Evolutionary conservation across 257 asterid species (phyloP), one percentile per base, ranked within the genome.

Genomic region (Plantago elongata): DNA sequence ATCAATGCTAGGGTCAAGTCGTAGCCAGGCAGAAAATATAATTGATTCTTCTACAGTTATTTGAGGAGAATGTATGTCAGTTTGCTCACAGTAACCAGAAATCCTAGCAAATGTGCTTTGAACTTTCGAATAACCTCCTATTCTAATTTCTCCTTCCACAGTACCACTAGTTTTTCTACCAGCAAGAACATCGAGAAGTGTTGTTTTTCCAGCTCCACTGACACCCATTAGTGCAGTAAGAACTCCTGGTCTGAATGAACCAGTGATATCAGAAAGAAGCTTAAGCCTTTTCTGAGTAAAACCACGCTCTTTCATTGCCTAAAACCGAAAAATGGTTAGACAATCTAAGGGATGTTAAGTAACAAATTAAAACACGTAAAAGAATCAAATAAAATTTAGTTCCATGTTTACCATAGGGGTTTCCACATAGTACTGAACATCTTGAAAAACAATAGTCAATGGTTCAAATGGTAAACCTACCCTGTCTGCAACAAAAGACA

Each of bases 191-290:
- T 61, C 72, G 54, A 68, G 54, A 18, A 68, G 44, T 10, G 67
- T 68, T 9, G 72, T 68, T 47, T 68, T 68, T 15, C 73, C 73
- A 43, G 72, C 65, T 16, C 72, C 72, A 51, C 72, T 67, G 15
- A 67, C 66, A 18, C 66, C 72, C 16, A 69, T 51, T 4, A 69
- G 40, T 54, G 73, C 73, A 27, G 73, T 69, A 9, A 69, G 68
- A 61, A 69, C 68, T 3, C 73, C 73, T 8, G 73, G 73, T 52
- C 51, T 52, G 56, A 69, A 67, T 40, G 72, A 48, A 11, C 72
- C 72, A 13, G 65, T 67, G 12, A 67, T 63, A 48, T 58, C 72
- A 5, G 59, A 48, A 57, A 67, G 47, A 15, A 67, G 42, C 40
- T 59, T 56, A 3, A 67, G 58, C 9, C 54, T 47, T 17, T 34